These are phyloP conservation scores for Chaetoceros muelleri DNA, from an alignment of 108 stramenopile genomes.

Conservation along the genomic window DNA sequence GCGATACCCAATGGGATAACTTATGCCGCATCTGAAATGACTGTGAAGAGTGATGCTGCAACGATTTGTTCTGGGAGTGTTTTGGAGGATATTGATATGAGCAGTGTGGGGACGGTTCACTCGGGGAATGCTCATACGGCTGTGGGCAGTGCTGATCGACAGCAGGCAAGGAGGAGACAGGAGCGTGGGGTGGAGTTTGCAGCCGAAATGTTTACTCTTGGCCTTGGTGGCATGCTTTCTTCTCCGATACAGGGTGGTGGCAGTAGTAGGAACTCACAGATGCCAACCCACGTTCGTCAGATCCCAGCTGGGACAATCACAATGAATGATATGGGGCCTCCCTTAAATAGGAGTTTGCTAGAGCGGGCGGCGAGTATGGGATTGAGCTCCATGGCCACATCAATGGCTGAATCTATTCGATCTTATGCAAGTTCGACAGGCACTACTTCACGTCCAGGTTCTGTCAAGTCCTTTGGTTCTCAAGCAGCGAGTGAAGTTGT, in stretches of 20 bases:
- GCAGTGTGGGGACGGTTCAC: slow-evolving; percentile 11
- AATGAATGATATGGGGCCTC: slow-evolving; percentile 49
- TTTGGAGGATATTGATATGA: slow-evolving; percentile 40
- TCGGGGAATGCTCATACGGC: background rate
- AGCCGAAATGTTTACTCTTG: background rate
- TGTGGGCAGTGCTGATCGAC: background rate
- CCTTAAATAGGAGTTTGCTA: slow-evolving; percentile 26
- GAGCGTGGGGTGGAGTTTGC: slow-evolving; percentile 11
- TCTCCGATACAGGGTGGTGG: background rate
- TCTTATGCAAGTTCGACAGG: slow-evolving; percentile 3
- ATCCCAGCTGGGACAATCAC: background rate
- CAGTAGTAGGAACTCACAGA: too few species aligned
- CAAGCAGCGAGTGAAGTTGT: slow-evolving; percentile 29
- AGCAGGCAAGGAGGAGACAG: background rate
- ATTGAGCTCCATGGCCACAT: background rate
- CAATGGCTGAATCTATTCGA: slow-evolving; percentile 7
- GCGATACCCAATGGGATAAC: background rate
- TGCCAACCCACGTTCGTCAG: too few species aligned
- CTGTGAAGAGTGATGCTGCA: slow-evolving; percentile 43
- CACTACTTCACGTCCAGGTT: slow-evolving; percentile 12
- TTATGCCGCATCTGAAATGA: slow-evolving; percentile 27
- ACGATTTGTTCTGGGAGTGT: slow-evolving; percentile 45
- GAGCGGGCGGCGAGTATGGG: slow-evolving; percentile 4
- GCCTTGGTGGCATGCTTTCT: background rate
- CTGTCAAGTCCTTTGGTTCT: slow-evolving; percentile 30